These are phyloP conservation scores for Leishmania tarentolae DNA, from an alignment of 208 protist genomes.

Conservation along the genomic window DNA sequence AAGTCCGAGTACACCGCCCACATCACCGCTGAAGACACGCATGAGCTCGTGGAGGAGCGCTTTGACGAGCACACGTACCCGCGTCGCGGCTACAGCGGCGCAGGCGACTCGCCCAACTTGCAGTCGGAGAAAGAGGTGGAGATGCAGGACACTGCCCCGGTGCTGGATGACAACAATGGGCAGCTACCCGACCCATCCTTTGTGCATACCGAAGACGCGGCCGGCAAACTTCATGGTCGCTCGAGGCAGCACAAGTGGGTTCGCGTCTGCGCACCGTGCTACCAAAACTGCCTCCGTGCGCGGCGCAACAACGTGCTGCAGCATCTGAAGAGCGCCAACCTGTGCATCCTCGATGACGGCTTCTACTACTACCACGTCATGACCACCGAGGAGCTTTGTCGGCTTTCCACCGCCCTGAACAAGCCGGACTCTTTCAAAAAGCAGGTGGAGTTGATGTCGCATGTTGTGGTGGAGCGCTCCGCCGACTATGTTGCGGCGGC, in stretches of 20 bases:
- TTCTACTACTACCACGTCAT: conserved; percentile 66
- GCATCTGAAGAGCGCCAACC: conserved; percentile 47
- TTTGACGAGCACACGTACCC: conserved; percentile 57
- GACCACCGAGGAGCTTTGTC: conserved; percentile 41
- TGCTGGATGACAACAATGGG: conserved; percentile 3
- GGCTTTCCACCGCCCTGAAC: conserved; percentile 41
- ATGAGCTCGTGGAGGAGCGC: conserved; percentile 28
- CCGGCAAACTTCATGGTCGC: not conserved
- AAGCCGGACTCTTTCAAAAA: conserved; percentile 51
- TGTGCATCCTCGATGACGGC: conserved; percentile 60
- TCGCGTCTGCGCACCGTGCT: conserved; percentile 60
- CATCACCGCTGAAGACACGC: conserved; percentile 39
- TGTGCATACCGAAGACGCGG: not conserved
- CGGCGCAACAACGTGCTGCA: conserved; percentile 39
- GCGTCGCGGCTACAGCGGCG: not conserved
- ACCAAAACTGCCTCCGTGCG: conserved; percentile 61
- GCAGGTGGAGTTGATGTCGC: conserved; percentile 49
- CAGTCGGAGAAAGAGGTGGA: conserved; percentile 1
- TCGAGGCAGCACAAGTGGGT: conserved; percentile 37
- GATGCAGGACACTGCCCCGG: not conserved
- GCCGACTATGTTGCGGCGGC: conserved; percentile 38
- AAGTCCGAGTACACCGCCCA: conserved; percentile 44
- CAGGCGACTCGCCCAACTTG: not conserved
- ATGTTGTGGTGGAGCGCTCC: conserved; percentile 49
- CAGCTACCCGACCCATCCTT: conserved; percentile 6